Evolutionary conservation across 805 yeast species (phyloP).

Genomic region (Tetrapisispora namnaoensis): DNA sequence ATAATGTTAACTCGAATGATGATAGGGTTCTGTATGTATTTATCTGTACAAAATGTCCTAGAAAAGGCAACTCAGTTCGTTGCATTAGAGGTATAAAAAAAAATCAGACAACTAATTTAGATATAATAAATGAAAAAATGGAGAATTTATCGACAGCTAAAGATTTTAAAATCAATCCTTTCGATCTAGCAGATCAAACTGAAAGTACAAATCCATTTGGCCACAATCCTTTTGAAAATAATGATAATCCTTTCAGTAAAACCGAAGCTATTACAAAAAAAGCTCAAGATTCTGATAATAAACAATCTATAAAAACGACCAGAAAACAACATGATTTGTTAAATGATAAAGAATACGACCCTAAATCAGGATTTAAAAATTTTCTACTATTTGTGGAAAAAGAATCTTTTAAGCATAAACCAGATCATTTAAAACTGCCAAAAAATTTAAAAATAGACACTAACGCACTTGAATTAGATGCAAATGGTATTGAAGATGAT

Average conservation of each 20-base stretch:
- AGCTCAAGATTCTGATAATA: not conserved
- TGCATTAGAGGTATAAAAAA: conserved; percentile 69
- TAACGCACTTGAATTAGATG: conserved; percentile 37
- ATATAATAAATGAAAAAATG: conserved; percentile 36
- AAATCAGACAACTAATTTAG: conserved; percentile 37
- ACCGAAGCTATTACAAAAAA: not conserved
- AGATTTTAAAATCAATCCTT: conserved; percentile 31
- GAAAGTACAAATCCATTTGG: conserved; percentile 23
- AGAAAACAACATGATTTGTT: conserved; percentile 24
- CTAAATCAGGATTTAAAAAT: conserved; percentile 42
- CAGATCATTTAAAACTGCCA: conserved; percentile 39
- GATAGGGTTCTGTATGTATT: conserved; percentile 78
- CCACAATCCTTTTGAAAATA: conserved; percentile 30
- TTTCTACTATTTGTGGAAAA: conserved; percentile 60
- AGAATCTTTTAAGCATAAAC: conserved; percentile 50
- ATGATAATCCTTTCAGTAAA: conserved; percentile 16
- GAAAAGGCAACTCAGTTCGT: conserved; percentile 59
- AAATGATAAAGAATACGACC: conserved; percentile 15
- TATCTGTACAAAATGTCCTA: conserved; percentile 64
- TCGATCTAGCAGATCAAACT: conserved; percentile 14
- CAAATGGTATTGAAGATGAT: conserved; percentile 21
- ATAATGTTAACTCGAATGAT: conserved; percentile 36
- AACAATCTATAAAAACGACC: conserved; percentile 28
- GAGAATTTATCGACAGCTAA: conserved; percentile 34
- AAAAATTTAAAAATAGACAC: conserved; percentile 45